Evolutionary conservation across 352 stramenopile species (phyloP).

Genomic region (Phytophthora lateralis): DNA sequence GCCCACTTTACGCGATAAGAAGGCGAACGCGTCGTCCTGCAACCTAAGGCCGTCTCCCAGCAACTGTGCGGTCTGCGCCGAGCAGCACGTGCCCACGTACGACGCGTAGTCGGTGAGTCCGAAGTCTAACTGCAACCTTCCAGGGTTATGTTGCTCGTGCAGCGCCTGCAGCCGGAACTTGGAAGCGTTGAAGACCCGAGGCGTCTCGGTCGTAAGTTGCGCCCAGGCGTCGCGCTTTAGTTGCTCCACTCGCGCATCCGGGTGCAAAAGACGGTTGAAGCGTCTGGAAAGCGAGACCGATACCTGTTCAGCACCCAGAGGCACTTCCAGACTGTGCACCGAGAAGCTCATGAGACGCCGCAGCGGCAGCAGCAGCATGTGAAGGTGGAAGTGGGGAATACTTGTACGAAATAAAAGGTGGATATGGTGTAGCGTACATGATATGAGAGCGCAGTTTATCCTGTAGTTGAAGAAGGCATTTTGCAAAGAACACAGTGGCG

Average conservation of each 20-base stretch:
- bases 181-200: conserved; percentile 72
- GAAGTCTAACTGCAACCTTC: conserved; percentile 38
- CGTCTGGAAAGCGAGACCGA: conserved; percentile 44
- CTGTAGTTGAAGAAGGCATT: conserved; percentile 16
- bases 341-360: conserved; percentile 52
- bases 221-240: conserved; percentile 50
- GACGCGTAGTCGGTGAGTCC: conserved; percentile 78
- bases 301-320: conserved; percentile 42
- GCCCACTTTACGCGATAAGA: conserved; percentile 80
- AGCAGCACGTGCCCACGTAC: conserved; percentile 79
- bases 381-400: background rate
- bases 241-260: conserved; percentile 44
- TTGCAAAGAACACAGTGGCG: background rate
- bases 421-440: background rate
- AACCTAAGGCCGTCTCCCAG: conserved; percentile 36
- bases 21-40: conserved; percentile 47
- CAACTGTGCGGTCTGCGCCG: conserved; percentile 41
- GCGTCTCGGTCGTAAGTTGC: conserved; percentile 32
- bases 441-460: background rate
- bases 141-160: background rate
- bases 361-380: conserved; percentile 34
- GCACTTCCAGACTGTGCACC: conserved; percentile 35
- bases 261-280: conserved; percentile 53
- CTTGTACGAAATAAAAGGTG: background rate
- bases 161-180: conserved; percentile 60